Conservation (phyloP, 768 basidiomycete genomes). For the Cytidiella melzeri region DNA sequence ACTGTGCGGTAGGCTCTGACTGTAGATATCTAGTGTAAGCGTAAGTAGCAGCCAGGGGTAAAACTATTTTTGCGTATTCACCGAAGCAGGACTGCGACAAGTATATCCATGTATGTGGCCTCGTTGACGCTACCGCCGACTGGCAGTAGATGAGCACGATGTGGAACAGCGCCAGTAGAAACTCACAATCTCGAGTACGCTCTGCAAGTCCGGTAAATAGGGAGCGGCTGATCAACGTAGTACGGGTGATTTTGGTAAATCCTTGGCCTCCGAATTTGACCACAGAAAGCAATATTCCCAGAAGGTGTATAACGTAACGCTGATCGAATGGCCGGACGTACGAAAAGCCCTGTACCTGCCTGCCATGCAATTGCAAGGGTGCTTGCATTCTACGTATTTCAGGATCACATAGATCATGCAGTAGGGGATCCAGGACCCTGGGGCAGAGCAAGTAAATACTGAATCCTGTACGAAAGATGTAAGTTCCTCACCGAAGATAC, state of each 20-base stretch:
- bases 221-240: conserved; percentile 57
- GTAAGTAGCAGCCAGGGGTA: too few species aligned
- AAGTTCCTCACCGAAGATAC: conserved; percentile 64
- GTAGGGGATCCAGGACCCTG: conserved; percentile 86
- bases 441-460: conserved; percentile 2
- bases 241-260: conserved; percentile 68
- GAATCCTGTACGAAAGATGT: background rate
- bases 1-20: conserved; percentile 59
- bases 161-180: background rate
- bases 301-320: conserved; percentile 58
- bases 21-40: conserved; percentile 76
- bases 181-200: conserved; percentile 55
- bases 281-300: conserved; percentile 73
- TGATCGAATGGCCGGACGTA: conserved; percentile 81
- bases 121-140: conserved; percentile 28
- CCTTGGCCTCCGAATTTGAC: conserved; percentile 88
- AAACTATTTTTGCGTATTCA: too few species aligned
- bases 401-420: conserved; percentile 73
- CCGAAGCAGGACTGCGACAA: conserved; percentile 72
- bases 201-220: conserved; percentile 55
- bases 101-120: conserved; percentile 67
- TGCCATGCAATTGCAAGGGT: conserved; percentile 49
- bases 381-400: conserved; percentile 47
- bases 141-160: background rate
- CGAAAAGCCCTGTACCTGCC: conserved; percentile 56